These are phyloP conservation scores for Beta vulgaris DNA, from an alignment of 148 eudicot species.

Conservation along the genomic window DNA sequence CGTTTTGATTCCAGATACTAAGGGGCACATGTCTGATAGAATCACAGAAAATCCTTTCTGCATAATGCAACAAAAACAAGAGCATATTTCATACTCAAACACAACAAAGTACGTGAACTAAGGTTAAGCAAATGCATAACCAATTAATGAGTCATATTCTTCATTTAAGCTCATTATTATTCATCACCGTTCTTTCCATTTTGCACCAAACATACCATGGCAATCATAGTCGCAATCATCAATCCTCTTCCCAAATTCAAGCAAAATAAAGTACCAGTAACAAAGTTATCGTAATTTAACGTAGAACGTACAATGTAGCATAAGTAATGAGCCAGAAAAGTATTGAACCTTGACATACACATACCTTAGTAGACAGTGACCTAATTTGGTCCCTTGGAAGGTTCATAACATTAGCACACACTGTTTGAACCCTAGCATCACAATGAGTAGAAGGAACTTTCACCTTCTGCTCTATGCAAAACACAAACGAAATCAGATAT, in stretches of 20 bases:
- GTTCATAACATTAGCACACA: constrained; percentile 75
- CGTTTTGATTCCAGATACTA: constrained; percentile 77
- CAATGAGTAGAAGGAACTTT: constrained; percentile 76
- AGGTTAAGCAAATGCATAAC: no score
- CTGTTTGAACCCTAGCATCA: constrained; percentile 79
- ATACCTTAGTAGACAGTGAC: constrained; percentile 78
- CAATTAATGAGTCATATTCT: not conserved
- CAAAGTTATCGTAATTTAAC: not conserved
- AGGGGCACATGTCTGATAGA: constrained; percentile 95
- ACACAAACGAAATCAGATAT: constrained; percentile 10
- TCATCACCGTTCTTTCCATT: no score
- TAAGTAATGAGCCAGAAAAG: not conserved
- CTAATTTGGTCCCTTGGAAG: constrained; percentile 58
- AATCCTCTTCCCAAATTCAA: not conserved
- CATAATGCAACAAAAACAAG: constrained; percentile 11
- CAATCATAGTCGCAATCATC: not conserved
- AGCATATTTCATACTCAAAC: not conserved
- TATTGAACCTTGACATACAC: constrained; percentile 31
- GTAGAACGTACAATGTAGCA: not conserved
- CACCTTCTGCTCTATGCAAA: constrained; percentile 76
- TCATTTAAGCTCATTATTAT: no score
- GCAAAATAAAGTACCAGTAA: not conserved
- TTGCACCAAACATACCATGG: not conserved
- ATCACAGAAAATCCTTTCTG: constrained; percentile 92
- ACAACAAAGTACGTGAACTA: not conserved